Conservation (phyloP, 2,329 filamentous ascomycete genomes). For the Nemania diffusa region DNA sequence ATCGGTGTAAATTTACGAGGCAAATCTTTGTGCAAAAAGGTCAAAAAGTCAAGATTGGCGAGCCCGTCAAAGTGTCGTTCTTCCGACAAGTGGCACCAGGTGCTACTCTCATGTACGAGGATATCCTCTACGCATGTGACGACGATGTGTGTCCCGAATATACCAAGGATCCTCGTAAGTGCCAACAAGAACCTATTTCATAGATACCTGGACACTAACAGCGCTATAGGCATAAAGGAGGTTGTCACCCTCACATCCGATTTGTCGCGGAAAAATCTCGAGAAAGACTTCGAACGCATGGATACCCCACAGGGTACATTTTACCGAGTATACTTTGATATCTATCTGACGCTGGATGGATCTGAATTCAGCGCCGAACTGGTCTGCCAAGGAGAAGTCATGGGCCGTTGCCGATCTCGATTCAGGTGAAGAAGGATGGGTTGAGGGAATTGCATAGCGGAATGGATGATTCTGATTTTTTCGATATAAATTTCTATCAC, state of each 20-base stretch:
- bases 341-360: conserved; percentile 93
- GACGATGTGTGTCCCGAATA: conserved; percentile 99
- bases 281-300: conserved; percentile 99
- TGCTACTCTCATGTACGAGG: conserved; percentile 98
- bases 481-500: conserved; percentile 40
- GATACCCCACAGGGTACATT: conserved; percentile 97
- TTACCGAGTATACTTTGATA: conserved; percentile 83
- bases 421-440: conserved; percentile 68
- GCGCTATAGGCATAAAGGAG: conserved; percentile 87
- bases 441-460: conserved; percentile 34
- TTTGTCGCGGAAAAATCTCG: conserved; percentile 95
- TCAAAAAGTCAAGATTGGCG: conserved; percentile 98
- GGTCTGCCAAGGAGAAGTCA: conserved; percentile 99
- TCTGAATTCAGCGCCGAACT: conserved; percentile 98
- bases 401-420: conserved; percentile 93
- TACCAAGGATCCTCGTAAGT: conserved; percentile 98
- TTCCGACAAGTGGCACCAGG: conserved; percentile 98
- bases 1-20: conserved; percentile 97
- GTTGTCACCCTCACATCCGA: conserved; percentile 98
- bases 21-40: conserved; percentile 99
- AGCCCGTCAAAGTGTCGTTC: conserved; percentile 98
- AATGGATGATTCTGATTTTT: conserved; percentile 39
- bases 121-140: conserved; percentile 96
- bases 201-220: conserved; percentile 47
- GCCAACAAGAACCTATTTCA: background rate